Conservation (phyloP, 805 yeast species). For the Jamesozyma jinghongensis region DNA sequence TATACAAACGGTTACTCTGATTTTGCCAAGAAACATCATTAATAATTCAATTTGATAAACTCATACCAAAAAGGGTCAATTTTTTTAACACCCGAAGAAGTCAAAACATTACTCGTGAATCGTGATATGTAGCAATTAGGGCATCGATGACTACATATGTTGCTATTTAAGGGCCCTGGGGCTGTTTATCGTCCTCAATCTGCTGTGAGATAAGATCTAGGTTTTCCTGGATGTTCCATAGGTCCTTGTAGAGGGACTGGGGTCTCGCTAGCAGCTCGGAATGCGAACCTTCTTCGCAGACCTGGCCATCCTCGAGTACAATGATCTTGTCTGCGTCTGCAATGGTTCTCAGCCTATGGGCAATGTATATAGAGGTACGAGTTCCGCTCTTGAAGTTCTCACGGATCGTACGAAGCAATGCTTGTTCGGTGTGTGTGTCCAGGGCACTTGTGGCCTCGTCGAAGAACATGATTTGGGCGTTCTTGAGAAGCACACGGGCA, state of each 20-base stretch:
- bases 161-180: too few species aligned
- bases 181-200: constrained; percentile 24
- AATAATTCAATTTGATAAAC: too few species aligned
- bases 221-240: constrained; percentile 91
- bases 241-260: constrained; percentile 59
- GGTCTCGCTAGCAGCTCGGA: constrained; percentile 43
- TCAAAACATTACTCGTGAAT: too few species aligned
- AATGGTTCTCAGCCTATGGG: constrained; percentile 87
- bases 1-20: too few species aligned
- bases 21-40: too few species aligned
- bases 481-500: constrained; percentile 78
- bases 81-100: too few species aligned
- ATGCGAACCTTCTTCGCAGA: constrained; percentile 86
- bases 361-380: constrained; percentile 81
- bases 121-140: too few species aligned
- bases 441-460: constrained; percentile 97
- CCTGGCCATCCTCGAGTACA: constrained; percentile 68
- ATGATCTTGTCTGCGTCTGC: constrained; percentile 92
- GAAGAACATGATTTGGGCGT: constrained; percentile 83
- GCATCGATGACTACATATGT: too few species aligned
- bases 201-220: constrained; percentile 42
- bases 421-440: constrained; percentile 93
- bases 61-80: too few species aligned
- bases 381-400: constrained; percentile 46
- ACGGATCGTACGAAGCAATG: constrained; percentile 65